Conservation (phyloP, 2,329 filamentous ascomycete species). For the Calycina marina region DNA sequence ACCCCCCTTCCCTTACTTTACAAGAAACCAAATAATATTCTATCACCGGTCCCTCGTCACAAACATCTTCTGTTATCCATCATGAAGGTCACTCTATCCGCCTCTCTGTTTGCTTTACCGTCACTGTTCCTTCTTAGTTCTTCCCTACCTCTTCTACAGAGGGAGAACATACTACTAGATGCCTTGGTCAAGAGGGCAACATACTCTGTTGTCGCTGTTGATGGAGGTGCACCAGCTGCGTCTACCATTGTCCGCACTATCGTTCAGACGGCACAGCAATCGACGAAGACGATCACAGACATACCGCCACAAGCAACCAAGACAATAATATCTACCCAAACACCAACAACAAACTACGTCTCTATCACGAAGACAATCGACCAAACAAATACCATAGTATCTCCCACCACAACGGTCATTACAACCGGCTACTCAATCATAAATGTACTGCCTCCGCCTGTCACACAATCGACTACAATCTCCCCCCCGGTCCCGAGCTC, state of each 20-base stretch:
- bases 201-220: slow-evolving; percentile 24
- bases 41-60: no score
- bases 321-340: slow-evolving; percentile 13
- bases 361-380: slow-evolving; percentile 16
- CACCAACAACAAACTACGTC: slow-evolving; percentile 11
- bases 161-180: slow-evolving; percentile 5
- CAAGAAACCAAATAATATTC: no score
- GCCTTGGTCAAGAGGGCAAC: slow-evolving; percentile 14
- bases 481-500: slow-evolving; percentile 6
- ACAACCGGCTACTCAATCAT: slow-evolving; percentile 18
- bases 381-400: slow-evolving; percentile 16
- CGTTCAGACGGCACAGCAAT: slow-evolving; percentile 12
- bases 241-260: slow-evolving; percentile 8
- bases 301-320: no score
- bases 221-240: slow-evolving; percentile 17
- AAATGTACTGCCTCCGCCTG: slow-evolving; percentile 15
- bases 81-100: background rate
- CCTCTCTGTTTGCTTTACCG: slow-evolving; percentile 15
- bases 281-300: slow-evolving; percentile 13
- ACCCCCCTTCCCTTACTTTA: no score
- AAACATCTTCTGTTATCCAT: slow-evolving; percentile 1
- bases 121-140: slow-evolving; percentile 14
- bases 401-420: slow-evolving; percentile 11
- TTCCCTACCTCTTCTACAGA: slow-evolving; percentile 14
- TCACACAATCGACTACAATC: slow-evolving; percentile 9